Base-by-base conservation (phyloP, 2,329 filamentous ascomycete species). In the Exophiala sp. region DNA sequence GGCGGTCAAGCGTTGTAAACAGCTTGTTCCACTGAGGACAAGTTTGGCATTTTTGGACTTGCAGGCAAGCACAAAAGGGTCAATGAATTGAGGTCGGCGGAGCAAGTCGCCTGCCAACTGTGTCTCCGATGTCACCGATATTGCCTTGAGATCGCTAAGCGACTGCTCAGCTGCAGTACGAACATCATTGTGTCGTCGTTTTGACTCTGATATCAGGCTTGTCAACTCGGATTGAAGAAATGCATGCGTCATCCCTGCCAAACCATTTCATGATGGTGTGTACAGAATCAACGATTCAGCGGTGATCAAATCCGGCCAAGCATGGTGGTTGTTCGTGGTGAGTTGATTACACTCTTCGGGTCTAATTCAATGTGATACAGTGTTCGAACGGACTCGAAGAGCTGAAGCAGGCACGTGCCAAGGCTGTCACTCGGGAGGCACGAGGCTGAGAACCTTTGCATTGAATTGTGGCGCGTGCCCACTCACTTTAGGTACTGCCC, bases 31-130 rank as follows among this genome's bases (percentile, higher is more conserved):
- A 63, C 91, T 94, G 45, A 84, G 83, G 0, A 89, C 94, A 68
- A 96, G 91, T 68, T 94, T 96, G 59, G 86, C 81, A 80, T 96
- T 95, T 63, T 87, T 89, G 59, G 91, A 94, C 47, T 85, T 83
- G 68, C 94, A 99, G 21, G 94, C 92, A 68, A 97, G 86, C 59
- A 99, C 82, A 67, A 99, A 97, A 1, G 94, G 94, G 62, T 92
- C 91, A 55, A 92, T 86, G 72, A 99, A 97, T 67, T 87, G 85
- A 54, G 87, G 80, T 62, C 85, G 86, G 65, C 90, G 85, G 50
- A 86, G 84, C 57, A 99, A 82, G 73, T 96, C 94, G 65, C 84
- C 84, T 63, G 85, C 82, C 61, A 90, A 78, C 66, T 91, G 86
- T 46, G 85, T 78, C 72, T 96, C 91, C 35, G 87, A 89, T 38